These are phyloP conservation scores for Fusarium tanahbumbuense DNA, from an alignment of 2,329 filamentous ascomycete species.

Conservation along the genomic window DNA sequence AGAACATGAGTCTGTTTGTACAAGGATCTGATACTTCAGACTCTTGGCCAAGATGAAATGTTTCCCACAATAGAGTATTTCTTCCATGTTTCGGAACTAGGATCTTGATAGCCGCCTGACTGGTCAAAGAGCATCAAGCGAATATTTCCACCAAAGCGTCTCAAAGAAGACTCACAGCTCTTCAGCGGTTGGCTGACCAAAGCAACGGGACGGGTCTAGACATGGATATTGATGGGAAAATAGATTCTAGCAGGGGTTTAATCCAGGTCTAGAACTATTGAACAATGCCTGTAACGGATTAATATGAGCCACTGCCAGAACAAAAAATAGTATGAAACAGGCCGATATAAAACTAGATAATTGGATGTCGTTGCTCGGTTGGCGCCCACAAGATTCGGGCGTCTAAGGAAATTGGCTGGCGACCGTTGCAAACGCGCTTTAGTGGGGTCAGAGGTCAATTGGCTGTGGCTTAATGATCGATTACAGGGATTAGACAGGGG, in stretches of 20 bases:
- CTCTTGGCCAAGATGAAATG: not conserved
- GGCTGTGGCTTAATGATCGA: constrained; percentile 26
- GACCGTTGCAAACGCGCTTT: constrained; percentile 40
- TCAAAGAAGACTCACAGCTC: constrained; percentile 22
- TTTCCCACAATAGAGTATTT: constrained; percentile 6
- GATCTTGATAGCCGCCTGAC: constrained; percentile 40
- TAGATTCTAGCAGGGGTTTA: constrained; percentile 16
- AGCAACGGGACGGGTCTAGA: constrained; percentile 7
- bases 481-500: constrained; percentile 30
- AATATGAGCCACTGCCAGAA: constrained; percentile 9
- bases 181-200: constrained; percentile 23
- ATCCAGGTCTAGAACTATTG: constrained; percentile 10
- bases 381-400: constrained; percentile 32
- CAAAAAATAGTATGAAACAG: constrained; percentile 22
- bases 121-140: constrained; percentile 20
- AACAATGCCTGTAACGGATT: constrained; percentile 8
- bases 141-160: constrained; percentile 10
- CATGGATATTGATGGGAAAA: not conserved
- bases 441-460: constrained; percentile 29
- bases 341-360: constrained; percentile 13
- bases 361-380: constrained; percentile 37
- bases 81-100: constrained; percentile 33
- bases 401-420: constrained; percentile 41
- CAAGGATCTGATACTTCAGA: constrained; percentile 7
- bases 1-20: constrained; percentile 7